Evolutionary conservation across 164 flowering plant species (phyloP), one percentile per base, ranked within the genome.

Genomic region (Protea cynaroides): DNA sequence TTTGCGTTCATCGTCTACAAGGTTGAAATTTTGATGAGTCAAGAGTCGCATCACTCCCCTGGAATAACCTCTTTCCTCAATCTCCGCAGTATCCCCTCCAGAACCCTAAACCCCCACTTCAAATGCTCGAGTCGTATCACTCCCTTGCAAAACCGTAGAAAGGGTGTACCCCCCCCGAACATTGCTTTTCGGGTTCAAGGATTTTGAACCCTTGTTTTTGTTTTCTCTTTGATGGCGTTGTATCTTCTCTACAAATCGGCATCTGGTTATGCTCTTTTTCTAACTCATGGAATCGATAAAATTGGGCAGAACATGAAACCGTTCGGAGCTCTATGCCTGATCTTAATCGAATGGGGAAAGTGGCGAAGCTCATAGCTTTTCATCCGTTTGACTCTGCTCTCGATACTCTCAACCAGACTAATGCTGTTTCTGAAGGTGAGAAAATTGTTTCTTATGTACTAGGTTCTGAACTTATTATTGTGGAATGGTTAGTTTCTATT

Each of bases 361-460:
- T 91, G 2, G 99, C 91, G 8, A 72, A 84, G 80, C 92, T 94
- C 37, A 65, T 66, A 0, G 90, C 90, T n/a, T 94, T 91, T 68
- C 78, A 72, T 14, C 96, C 99, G 0, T 94, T 84, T 62, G 83
- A 83, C 29, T 89, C 93, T 13, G 96, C 97, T 10, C 78, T 86
- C 7, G 99, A 94, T 72, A 96, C 96, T 22, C 96, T 94, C 43
- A 86, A 85, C 11, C 99, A 93, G 57, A 76, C 83, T 73, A 93
- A 90, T 76, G 82, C 96, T 0, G 79, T 91, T 23, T 94, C 97
- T 40, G 99, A 94, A 91, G 97, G 96, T 86, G 40, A 37, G 19
- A 40, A 1, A n/a, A 11, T 18, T 54, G 1, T 37, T 10, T 11
- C 8, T 8, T 6, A 40, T 40, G 4, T 40, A 6, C 2, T 29